Base-by-base conservation (phyloP, 306 rosid species). In the Vigna mungo region DNA sequence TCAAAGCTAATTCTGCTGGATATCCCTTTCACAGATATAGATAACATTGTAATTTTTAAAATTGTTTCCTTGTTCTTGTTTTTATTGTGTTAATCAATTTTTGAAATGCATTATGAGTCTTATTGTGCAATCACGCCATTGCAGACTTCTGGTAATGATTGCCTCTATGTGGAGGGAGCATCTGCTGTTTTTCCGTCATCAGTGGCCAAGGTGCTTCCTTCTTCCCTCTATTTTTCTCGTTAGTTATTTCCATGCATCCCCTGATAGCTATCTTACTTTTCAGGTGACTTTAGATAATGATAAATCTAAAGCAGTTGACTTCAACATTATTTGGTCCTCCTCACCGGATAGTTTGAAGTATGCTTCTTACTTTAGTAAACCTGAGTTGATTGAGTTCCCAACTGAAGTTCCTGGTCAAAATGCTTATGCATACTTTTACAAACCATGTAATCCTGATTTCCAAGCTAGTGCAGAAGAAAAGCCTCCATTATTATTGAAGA, bases 391-490 rank as follows among this genome's bases (percentile, higher is more conserved):
- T 68, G 97, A 92, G 80, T 95, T 95, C 86, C 97, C 97, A 81
- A 92, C 98, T 44, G 97, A 89, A 85, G 92, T 95, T 80, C 92
- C 92, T 27, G 97, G 97, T 58, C 96, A 92, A 81, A 87, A 79
- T 76, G 99, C 99, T 79, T 95, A 86, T 77, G 99, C 98, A 25
- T 95, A 88, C 87, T 91, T 89, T 83, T 95, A 95, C 73, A 94
- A 90, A 4, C 99, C 99, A 11, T 55, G 88, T 48, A 95, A 91
- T 85, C 88, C 93, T 54, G 5, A 6, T 49, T 95, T 86, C 75
- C 87, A 82, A 83, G 93, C 92, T 54, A 78, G 53, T 85, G 78
- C 62, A 63, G 93, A 82, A 18, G 99, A 95, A 85, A 92, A 89
- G 86, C 99, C 99, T 80, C 97, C 97, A 58, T 55, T 95, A 72